Evolutionary conservation across 1,284 basidiomycete species (phyloP).

Genomic region (Papiliotrema fonsecae): DNA sequence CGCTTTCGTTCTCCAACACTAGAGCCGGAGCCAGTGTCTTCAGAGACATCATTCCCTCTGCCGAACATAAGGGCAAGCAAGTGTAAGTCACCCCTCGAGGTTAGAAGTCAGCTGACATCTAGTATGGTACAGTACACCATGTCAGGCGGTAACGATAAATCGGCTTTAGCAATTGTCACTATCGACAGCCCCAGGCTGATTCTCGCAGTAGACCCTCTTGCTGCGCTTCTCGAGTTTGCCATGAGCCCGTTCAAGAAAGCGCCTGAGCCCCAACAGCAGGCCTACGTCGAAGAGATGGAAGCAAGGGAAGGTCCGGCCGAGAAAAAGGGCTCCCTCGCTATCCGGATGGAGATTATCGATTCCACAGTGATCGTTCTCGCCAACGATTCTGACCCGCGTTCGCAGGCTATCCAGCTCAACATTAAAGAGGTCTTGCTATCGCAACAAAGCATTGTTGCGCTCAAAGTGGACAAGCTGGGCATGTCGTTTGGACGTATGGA

Average conservation of each 20-base stretch:
- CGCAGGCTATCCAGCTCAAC: conserved; percentile 81
- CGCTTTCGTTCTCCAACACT: conserved; percentile 88
- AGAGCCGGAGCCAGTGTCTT: conserved; percentile 77
- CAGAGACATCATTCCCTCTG: conserved; percentile 91
- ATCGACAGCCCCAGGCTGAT: conserved; percentile 92
- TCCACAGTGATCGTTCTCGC: conserved; percentile 87
- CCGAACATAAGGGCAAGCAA: conserved; percentile 79
- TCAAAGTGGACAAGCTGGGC: conserved; percentile 77
- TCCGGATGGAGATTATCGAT: conserved; percentile 87
- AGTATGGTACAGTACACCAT: conserved; percentile 82
- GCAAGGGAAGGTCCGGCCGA: conserved; percentile 20
- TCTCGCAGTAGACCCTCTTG: conserved; percentile 88
- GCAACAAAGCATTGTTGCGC: conserved; percentile 81
- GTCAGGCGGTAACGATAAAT: conserved; percentile 56
- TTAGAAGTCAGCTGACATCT: conserved; percentile 1
- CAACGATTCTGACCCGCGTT: conserved; percentile 70
- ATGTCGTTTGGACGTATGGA: conserved; percentile 95
- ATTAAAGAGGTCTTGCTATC: conserved; percentile 85
- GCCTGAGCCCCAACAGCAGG: conserved; percentile 9
- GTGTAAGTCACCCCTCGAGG: conserved; percentile 50
- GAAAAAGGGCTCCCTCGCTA: conserved; percentile 46
- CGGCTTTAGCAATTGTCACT: conserved; percentile 74
- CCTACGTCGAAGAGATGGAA: conserved; percentile 28
- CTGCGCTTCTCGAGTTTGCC: conserved; percentile 83
- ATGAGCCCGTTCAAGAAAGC: conserved; percentile 56